Conservation (phyloP, 2,329 filamentous ascomycete genomes). For the Exophiala aquamarina region DNA sequence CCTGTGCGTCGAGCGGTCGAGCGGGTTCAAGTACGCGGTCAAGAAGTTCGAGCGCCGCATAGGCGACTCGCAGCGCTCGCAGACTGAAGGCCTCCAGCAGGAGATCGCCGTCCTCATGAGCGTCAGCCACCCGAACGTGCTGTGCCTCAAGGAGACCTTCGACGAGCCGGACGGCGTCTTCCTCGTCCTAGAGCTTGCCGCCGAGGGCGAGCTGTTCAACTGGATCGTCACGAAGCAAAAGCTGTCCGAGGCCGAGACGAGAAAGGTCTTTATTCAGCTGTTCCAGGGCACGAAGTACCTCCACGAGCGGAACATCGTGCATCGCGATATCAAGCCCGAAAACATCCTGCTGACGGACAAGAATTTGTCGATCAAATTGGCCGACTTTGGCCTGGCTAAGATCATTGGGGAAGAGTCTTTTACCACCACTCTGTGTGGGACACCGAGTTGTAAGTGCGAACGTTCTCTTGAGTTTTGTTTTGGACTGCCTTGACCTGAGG, state of each 20-base stretch:
- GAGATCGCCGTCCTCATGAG: conserved; percentile 96
- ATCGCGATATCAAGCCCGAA: conserved; percentile 96
- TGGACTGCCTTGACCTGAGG: not conserved
- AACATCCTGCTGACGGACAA: conserved; percentile 90
- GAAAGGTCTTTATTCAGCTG: conserved; percentile 84
- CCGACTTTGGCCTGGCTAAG: conserved; percentile 95
- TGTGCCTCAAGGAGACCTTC: conserved; percentile 94
- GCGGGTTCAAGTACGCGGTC: conserved; percentile 81
- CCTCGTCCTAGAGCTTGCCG: conserved; percentile 82
- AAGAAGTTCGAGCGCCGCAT: conserved; percentile 90
- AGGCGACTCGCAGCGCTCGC: conserved; percentile 78
- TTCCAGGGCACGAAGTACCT: conserved; percentile 95
- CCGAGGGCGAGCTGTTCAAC: conserved; percentile 95
- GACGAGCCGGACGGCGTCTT: conserved; percentile 90
- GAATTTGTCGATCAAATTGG: conserved; percentile 82
- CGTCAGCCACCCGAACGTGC: conserved; percentile 89
- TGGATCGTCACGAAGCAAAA: conserved; percentile 89
- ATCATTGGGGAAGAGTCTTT: conserved; percentile 99
- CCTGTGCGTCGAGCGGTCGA: conserved; percentile 80
- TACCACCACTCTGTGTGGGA: conserved; percentile 91
- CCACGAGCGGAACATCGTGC: conserved; percentile 95
- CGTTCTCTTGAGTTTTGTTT: too few species aligned
- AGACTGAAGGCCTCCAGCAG: conserved; percentile 83
- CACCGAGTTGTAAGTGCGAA: conserved; percentile 71
- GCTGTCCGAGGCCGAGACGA: conserved; percentile 76